phyloP scores from a whole-genome alignment of 495 filamentous ascomycete species.

The Cercophora scortea region DNA sequence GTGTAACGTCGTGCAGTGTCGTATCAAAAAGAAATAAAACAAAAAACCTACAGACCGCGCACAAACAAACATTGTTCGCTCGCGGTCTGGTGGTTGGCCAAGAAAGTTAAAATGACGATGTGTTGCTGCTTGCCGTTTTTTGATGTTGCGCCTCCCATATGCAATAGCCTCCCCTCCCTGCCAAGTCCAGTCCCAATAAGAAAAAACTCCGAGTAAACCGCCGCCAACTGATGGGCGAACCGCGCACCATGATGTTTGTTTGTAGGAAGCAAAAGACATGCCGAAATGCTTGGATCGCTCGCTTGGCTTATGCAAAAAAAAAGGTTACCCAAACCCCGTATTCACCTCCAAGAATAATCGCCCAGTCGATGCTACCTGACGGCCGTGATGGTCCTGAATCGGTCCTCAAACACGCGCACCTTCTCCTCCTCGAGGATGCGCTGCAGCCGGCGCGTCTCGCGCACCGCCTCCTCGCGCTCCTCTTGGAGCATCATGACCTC shows the following conservation, averaged over 20 bases:
- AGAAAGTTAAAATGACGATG: too few species aligned
- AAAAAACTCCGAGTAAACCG: not conserved
- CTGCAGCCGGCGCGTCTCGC: constrained; percentile 72
- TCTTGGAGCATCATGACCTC: constrained; percentile 88
- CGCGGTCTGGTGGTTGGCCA: too few species aligned
- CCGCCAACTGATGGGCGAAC: not conserved
- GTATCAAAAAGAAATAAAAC: not conserved
- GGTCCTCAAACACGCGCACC: constrained; percentile 36
- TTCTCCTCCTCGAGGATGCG: constrained; percentile 39
- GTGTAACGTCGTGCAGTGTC: constrained; percentile 1
- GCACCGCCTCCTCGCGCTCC: constrained; percentile 82
- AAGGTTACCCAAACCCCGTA: not conserved
- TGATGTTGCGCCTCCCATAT: too few species aligned
- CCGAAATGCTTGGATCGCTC: not conserved
- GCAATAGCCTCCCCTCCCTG: too few species aligned
- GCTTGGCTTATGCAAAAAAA: not conserved
- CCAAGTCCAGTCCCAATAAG: not conserved
- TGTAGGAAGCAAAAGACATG: not conserved
- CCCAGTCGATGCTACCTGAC: constrained; percentile 8
- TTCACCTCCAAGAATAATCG: not conserved
- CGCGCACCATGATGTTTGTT: not conserved
- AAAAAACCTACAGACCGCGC: not conserved
- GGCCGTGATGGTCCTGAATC: constrained; percentile 29
- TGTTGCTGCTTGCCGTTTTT: too few species aligned
- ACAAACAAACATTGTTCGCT: too few species aligned